Conservation (phyloP, 225 moss, liverwort and hornwort species). For the Straminergon stramineum region DNA sequence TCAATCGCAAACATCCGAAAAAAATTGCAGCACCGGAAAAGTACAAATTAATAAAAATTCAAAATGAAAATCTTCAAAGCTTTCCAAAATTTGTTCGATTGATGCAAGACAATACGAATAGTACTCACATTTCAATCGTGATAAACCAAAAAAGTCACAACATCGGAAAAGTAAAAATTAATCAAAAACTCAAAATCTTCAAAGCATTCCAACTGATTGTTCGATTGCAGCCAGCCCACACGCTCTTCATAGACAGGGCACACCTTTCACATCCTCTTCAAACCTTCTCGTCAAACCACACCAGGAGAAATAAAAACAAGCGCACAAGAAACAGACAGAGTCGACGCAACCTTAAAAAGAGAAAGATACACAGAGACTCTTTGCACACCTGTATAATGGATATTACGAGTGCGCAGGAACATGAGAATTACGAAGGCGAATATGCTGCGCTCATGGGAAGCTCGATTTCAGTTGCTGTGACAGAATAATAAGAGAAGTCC, state of each 20-base stretch:
- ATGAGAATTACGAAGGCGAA: background rate
- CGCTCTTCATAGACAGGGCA: background rate
- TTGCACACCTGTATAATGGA: background rate
- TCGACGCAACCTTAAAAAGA: background rate
- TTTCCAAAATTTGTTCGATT: background rate
- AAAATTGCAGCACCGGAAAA: background rate
- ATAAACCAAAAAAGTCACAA: background rate
- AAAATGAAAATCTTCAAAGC: background rate
- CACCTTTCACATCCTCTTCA: background rate
- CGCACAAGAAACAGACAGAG: background rate
- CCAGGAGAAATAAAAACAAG: background rate
- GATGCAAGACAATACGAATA: background rate
- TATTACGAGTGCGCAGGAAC: background rate
- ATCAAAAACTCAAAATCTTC: background rate
- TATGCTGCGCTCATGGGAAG: background rate
- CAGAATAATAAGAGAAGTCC: background rate
- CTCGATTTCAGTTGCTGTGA: background rate
- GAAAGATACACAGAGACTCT: background rate
- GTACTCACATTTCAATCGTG: background rate
- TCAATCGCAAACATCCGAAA: background rate
- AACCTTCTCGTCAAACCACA: background rate
- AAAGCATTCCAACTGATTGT: background rate
- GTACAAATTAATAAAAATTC: background rate
- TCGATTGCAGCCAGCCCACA: background rate
- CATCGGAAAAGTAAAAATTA: background rate